Evolutionary conservation across 495 filamentous ascomycete species (phyloP).

Genomic region (Chaetomium fimeti): DNA sequence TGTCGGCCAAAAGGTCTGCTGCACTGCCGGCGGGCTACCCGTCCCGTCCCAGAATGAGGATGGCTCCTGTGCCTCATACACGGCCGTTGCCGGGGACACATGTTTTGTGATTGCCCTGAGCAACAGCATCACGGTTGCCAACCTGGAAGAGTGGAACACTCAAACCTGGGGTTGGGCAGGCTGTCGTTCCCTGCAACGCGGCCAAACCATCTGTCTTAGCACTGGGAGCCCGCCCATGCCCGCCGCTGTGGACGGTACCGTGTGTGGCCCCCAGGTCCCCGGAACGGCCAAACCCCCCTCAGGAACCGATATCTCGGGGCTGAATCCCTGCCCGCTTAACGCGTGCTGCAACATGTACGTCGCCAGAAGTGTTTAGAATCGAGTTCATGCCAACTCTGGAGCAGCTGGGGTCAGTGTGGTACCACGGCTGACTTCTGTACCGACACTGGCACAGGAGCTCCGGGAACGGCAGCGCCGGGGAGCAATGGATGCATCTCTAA

Average conservation of each 20-base stretch:
- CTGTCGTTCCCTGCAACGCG: too few relatives aligned
- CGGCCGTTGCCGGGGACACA: too few relatives aligned
- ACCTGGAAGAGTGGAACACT: too few relatives aligned
- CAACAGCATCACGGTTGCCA: too few relatives aligned
- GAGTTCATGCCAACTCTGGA: too few relatives aligned
- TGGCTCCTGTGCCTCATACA: too few relatives aligned
- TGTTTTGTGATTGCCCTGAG: too few relatives aligned
- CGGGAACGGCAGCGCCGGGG: conserved; percentile 36
- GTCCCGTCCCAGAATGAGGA: too few relatives aligned
- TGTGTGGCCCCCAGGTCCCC: conserved; percentile 40
- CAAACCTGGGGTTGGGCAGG: too few relatives aligned
- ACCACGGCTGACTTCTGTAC: conserved; percentile 47
- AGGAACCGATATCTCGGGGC: conserved; percentile 22
- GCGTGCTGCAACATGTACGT: conserved; percentile 39
- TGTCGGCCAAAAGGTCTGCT: too few relatives aligned
- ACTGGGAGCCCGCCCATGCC: conserved; percentile 43
- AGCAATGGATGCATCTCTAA: conserved; percentile 49
- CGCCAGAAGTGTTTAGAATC: too few relatives aligned
- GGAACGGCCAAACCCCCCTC: conserved; percentile 20
- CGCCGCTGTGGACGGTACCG: conserved; percentile 32
- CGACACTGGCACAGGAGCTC: conserved; percentile 32
- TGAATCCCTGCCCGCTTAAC: conserved; percentile 42
- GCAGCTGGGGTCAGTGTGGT: conserved; percentile 53
- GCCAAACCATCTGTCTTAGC: conserved; percentile 47
- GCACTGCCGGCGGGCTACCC: too few relatives aligned